A percentile compares a stretch with the other conserved stretches of the same genome.
These are phyloP conservation scores for Aspergillus saccharolyticus DNA, from an alignment of 495 filamentous ascomycete genomes.

Conservation along the genomic window DNA sequence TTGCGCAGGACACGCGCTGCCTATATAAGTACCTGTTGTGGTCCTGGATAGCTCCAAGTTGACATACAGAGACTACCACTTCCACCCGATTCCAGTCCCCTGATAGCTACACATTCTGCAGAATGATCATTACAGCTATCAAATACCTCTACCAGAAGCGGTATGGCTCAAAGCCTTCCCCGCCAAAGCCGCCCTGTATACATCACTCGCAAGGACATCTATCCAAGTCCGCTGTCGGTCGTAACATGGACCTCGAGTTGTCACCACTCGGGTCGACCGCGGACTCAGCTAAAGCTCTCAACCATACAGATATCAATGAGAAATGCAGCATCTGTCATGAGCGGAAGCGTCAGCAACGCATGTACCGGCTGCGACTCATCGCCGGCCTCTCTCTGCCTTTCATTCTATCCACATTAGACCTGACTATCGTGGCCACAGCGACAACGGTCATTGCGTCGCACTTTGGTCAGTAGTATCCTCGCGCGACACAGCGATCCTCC, in stretches of 20 bases:
- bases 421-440: slow-evolving; percentile 57
- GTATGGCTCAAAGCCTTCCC: neutral
- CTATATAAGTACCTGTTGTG: neutral
- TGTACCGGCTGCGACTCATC: slow-evolving; percentile 52
- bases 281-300: neutral
- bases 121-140: neutral
- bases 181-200: neutral
- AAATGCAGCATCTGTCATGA: slow-evolving; percentile 1
- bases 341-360: slow-evolving; percentile 10
- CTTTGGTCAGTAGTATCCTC: slow-evolving; percentile 41
- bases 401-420: slow-evolving; percentile 47
- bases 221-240: neutral
- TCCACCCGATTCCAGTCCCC: too few species aligned
- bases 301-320: neutral
- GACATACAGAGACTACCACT: neutral
- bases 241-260: neutral
- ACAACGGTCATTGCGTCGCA: slow-evolving; percentile 54
- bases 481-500: too few species aligned
- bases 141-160: neutral
- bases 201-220: neutral
- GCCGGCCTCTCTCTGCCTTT: slow-evolving; percentile 49
- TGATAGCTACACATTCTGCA: too few species aligned
- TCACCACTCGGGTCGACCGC: neutral
- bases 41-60: neutral
- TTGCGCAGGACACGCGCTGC: neutral